These are phyloP conservation scores for Fraxinus excelsior DNA, from an alignment of 257 asterid species.

Conservation along the genomic window DNA sequence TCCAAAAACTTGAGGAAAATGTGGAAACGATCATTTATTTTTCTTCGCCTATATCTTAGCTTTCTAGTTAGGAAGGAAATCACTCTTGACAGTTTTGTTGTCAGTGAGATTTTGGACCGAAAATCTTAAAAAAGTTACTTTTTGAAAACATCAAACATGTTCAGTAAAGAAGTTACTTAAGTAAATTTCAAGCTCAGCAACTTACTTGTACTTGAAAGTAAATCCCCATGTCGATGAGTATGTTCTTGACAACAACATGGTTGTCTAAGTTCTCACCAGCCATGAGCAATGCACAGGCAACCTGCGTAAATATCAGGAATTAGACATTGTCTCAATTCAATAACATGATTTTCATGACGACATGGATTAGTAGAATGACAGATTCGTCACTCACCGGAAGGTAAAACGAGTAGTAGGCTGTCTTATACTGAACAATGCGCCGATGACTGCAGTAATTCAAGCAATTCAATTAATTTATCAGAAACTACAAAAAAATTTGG, in stretches of 20 bases:
- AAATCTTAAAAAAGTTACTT: no score
- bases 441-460: conserved; percentile 69
- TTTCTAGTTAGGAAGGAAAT: no score
- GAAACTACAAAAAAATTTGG: not conserved
- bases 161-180: not conserved
- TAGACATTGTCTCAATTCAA: conserved; percentile 6
- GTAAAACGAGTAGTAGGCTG: conserved; percentile 95
- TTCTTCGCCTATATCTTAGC: no score
- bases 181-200: not conserved
- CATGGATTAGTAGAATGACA: conserved; percentile 1
- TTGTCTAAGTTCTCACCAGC: conserved; percentile 78
- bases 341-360: conserved; percentile 11
- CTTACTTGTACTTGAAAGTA: conserved; percentile 97
- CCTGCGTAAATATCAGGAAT: conserved; percentile 47
- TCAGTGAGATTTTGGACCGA: no score
- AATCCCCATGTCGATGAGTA: conserved; percentile 85
- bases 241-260: conserved; percentile 61
- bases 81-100: no score
- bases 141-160: no score
- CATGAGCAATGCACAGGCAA: conserved; percentile 93
- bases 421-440: conserved; percentile 87
- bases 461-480: not conserved
- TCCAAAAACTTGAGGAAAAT: no score
- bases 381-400: conserved; percentile 64
- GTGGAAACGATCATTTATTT: no score